These are phyloP conservation scores for Sophora flavescens DNA, from an alignment of 306 rosid species.

Conservation along the genomic window DNA sequence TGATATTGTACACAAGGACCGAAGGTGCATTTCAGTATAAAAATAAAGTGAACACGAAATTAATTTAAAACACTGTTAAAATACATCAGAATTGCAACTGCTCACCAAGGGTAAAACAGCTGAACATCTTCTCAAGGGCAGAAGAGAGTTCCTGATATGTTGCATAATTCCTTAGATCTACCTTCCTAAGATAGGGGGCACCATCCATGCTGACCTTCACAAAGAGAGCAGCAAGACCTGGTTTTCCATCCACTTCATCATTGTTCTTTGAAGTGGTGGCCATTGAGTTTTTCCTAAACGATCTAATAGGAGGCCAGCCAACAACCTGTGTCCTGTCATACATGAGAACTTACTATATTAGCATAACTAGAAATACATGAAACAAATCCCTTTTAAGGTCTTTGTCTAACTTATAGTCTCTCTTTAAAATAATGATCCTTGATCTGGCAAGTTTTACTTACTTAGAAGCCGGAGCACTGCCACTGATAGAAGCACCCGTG, in stretches of 20 bases:
- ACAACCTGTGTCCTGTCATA: slow-evolving; percentile 91
- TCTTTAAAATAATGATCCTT: background rate
- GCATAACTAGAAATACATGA: slow-evolving; percentile 1
- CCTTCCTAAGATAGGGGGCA: slow-evolving; percentile 97
- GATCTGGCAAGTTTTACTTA: slow-evolving; percentile 54
- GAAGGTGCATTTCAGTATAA: slow-evolving; percentile 10
- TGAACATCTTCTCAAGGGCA: slow-evolving; percentile 98
- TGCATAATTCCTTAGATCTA: slow-evolving; percentile 82
- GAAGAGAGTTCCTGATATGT: slow-evolving; percentile 88
- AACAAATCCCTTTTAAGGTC: background rate
- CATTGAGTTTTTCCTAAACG: slow-evolving; percentile 88
- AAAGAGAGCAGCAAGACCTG: slow-evolving; percentile 79
- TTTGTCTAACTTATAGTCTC: background rate
- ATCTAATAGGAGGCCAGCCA: slow-evolving; percentile 98
- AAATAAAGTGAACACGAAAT: slow-evolving; percentile 5
- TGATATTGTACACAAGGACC: slow-evolving; percentile 49
- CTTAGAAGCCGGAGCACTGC: slow-evolving; percentile 85
- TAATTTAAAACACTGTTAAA: background rate
- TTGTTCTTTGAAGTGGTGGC: slow-evolving; percentile 79
- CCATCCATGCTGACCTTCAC: slow-evolving; percentile 99
- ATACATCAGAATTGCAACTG: slow-evolving; percentile 14
- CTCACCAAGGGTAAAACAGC: slow-evolving; percentile 92
- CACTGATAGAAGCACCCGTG: slow-evolving; percentile 54
- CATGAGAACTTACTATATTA: slow-evolving; percentile 25
- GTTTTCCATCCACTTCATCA: slow-evolving; percentile 93